Percentiles rank a stretch among this genome's conserved stretches.
Conservation (phyloP, 1,284 basidiomycete genomes). For the Trametes polyzona region DNA sequence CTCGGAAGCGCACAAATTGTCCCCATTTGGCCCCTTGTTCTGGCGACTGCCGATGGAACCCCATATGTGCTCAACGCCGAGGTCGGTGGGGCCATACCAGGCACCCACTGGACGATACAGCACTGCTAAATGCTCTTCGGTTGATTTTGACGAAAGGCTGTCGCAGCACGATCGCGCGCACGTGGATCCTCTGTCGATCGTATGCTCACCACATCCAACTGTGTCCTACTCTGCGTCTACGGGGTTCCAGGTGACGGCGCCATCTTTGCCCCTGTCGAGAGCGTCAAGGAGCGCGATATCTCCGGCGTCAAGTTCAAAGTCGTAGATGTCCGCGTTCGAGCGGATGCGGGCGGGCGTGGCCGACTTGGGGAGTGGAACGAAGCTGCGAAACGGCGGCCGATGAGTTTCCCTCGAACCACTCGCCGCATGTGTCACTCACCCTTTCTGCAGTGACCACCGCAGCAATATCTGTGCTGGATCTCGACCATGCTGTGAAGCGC, state of each 20-base stretch:
- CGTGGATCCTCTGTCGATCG: neutral
- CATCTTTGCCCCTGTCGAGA: conserved; percentile 51
- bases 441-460: conserved; percentile 72
- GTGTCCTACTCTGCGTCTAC: conserved; percentile 39
- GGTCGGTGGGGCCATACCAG: neutral
- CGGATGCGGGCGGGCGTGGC: conserved; percentile 53
- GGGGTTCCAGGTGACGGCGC: conserved; percentile 57
- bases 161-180: neutral
- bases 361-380: conserved; percentile 59
- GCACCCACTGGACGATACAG: neutral
- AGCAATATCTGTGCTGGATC: conserved; percentile 65
- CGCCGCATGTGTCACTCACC: conserved; percentile 27
- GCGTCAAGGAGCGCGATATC: conserved; percentile 55
- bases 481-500: conserved; percentile 41
- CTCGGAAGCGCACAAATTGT: too few relatives aligned
- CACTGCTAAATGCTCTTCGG: neutral
- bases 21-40: too few relatives aligned
- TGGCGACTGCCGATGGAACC: neutral
- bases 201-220: neutral
- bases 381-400: conserved; percentile 34
- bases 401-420: neutral
- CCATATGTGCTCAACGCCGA: neutral
- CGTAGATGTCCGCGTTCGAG: conserved; percentile 56
- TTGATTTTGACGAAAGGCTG: neutral
- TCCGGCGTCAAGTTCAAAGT: conserved; percentile 52